phyloP scores from a whole-genome alignment of 1,139 yeast genomes.

The Candida sojae region DNA sequence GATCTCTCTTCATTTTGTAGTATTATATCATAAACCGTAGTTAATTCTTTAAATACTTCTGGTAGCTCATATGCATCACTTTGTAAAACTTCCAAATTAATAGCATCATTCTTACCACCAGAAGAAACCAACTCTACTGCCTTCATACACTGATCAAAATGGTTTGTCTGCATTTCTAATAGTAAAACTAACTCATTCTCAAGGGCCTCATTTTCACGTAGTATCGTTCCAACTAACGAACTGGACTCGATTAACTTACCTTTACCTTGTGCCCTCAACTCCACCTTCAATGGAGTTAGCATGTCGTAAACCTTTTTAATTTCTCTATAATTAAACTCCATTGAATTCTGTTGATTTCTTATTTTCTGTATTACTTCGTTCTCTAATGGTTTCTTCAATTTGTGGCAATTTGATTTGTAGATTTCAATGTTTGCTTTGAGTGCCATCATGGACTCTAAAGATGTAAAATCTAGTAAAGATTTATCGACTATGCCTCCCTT shows the following conservation, averaged over 20 bases:
- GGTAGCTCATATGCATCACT: slow-evolving; percentile 38
- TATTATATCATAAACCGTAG: slow-evolving; percentile 38
- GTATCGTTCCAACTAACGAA: slow-evolving; percentile 20
- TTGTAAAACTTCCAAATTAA: slow-evolving; percentile 33
- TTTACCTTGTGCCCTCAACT: slow-evolving; percentile 12
- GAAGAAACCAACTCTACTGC: slow-evolving; percentile 24
- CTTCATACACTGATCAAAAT: slow-evolving; percentile 73
- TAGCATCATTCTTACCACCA: slow-evolving; percentile 6
- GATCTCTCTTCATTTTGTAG: slow-evolving; percentile 38
- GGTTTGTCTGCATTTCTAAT: slow-evolving; percentile 72
- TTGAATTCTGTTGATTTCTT: slow-evolving; percentile 16
- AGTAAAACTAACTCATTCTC: slow-evolving; percentile 74
- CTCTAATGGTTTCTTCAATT: slow-evolving; percentile 23
- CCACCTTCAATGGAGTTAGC: slow-evolving; percentile 21
- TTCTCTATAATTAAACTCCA: slow-evolving; percentile 18
- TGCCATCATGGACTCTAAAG: slow-evolving; percentile 32
- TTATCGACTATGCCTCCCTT: slow-evolving; percentile 7
- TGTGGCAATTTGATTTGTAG: slow-evolving; percentile 28
- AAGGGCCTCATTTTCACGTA: slow-evolving; percentile 48
- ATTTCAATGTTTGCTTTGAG: slow-evolving; percentile 29
- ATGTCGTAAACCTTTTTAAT: slow-evolving; percentile 24
- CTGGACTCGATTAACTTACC: slow-evolving; percentile 18
- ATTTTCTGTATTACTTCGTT: slow-evolving; percentile 19
- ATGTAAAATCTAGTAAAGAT: slow-evolving; percentile 31
- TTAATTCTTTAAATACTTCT: slow-evolving; percentile 30